Conservation (phyloP, 208 protist genomes). For the Trypanosoma cruzi region DNA sequence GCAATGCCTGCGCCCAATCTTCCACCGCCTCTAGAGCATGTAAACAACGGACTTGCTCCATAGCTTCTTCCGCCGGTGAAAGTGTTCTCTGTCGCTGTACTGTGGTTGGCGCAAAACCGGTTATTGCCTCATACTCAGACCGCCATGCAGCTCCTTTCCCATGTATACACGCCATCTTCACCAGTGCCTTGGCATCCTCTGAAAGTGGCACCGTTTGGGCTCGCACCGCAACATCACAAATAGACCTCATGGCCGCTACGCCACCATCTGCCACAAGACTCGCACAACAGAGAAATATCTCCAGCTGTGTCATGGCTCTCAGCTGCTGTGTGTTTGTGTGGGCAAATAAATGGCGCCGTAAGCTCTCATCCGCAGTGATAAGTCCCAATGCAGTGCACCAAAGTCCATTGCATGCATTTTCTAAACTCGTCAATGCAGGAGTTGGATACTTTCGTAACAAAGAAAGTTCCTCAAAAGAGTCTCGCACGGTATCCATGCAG, state of each 20-base stretch:
- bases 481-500: slow-evolving; percentile 23
- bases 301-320: slow-evolving; percentile 9
- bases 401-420: slow-evolving; percentile 9
- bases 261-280: slow-evolving; percentile 12
- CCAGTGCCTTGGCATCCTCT: slow-evolving; percentile 28
- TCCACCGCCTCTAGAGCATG: slow-evolving; percentile 5
- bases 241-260: slow-evolving; percentile 13
- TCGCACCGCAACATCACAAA: slow-evolving; percentile 12
- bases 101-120: slow-evolving; percentile 12
- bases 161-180: slow-evolving; percentile 27
- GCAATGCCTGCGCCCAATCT: slow-evolving; percentile 25
- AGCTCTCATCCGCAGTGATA: slow-evolving; percentile 1
- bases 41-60: slow-evolving; percentile 16
- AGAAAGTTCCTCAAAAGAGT: slow-evolving; percentile 22
- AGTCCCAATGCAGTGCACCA: slow-evolving; percentile 21
- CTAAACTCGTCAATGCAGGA: background rate
- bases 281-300: slow-evolving; percentile 22
- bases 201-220: slow-evolving; percentile 14
- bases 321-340: background rate
- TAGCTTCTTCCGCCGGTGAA: slow-evolving; percentile 14
- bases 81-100: slow-evolving; percentile 18
- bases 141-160: slow-evolving; percentile 21
- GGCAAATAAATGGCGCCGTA: slow-evolving; percentile 9
- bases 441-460: background rate
- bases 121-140: slow-evolving; percentile 25